Percentiles rank a stretch among this genome's conserved stretches.
phyloP scores from a whole-genome alignment of 1,139 yeast species.

The Hansenula lynferdii region DNA sequence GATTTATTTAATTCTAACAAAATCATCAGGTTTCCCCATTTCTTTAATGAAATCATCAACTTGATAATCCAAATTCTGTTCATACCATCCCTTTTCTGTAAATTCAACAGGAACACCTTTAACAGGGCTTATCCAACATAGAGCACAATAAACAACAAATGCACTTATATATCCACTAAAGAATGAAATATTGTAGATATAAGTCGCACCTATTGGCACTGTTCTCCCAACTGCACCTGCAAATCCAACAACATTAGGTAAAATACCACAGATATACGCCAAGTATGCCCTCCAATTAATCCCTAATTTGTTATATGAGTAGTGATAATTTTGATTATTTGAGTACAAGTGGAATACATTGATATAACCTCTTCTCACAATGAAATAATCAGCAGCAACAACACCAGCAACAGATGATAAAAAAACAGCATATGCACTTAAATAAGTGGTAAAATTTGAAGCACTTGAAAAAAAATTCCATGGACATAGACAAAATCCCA shows the following conservation, averaged over 20 bases:
- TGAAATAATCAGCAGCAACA: conserved; percentile 27
- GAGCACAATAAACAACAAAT: conserved; percentile 19
- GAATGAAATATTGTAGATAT: conserved; percentile 30
- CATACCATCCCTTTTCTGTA: conserved; percentile 1
- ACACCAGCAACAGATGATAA: conserved; percentile 31
- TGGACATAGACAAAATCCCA: conserved; percentile 34
- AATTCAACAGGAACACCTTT: neutral
- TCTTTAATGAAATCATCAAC: neutral
- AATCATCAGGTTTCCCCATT: conserved; percentile 2
- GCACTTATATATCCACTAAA: conserved; percentile 27
- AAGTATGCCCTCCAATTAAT: conserved; percentile 5
- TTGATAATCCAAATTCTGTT: conserved; percentile 1
- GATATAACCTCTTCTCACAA: conserved; percentile 22
- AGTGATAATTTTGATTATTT: conserved; percentile 23
- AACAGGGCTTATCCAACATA: conserved; percentile 8
- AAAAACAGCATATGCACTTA: conserved; percentile 32
- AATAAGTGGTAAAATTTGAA: conserved; percentile 27
- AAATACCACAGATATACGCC: conserved; percentile 28
- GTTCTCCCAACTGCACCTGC: conserved; percentile 27
- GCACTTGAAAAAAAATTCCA: conserved; percentile 32
- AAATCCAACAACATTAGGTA: conserved; percentile 30
- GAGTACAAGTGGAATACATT: neutral
- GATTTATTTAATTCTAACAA: neutral
- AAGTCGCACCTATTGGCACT: conserved; percentile 24
- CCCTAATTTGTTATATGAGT: conserved; percentile 22